phyloP scores from a whole-genome alignment of 208 protist genomes.

The Balamuthia mandrillaris region DNA sequence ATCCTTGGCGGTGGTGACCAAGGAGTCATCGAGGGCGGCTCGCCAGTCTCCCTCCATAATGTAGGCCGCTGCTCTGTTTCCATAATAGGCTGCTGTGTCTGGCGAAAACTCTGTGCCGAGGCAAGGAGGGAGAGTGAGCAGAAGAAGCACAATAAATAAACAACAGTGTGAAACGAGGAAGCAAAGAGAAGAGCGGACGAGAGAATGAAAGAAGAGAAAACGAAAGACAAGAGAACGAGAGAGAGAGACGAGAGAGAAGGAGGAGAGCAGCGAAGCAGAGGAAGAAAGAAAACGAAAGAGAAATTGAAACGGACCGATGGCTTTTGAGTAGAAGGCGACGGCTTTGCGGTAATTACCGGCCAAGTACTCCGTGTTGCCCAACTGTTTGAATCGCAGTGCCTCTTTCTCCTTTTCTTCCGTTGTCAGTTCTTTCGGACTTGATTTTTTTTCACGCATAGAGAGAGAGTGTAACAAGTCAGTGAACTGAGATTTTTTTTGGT shows the following conservation, averaged over 20 bases:
- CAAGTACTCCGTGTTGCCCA: slow-evolving; percentile 15
- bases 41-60: neutral
- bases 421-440: too few species aligned
- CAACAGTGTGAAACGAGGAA: neutral
- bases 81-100: slow-evolving; percentile 1
- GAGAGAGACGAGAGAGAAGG: too few species aligned
- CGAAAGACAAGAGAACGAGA: too few species aligned
- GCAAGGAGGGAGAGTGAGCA: neutral
- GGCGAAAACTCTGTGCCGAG: neutral
- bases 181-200: too few species aligned
- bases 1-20: neutral
- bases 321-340: neutral
- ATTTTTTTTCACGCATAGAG: too few species aligned
- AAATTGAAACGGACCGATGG: neutral
- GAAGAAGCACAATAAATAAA: neutral
- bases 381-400: neutral
- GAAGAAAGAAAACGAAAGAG: too few species aligned
- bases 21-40: slow-evolving; percentile 15
- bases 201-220: too few species aligned
- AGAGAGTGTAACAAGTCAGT: too few species aligned
- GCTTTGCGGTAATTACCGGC: neutral
- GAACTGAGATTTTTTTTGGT: too few species aligned
- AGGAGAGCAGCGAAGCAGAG: too few species aligned
- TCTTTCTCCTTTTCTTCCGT: neutral
- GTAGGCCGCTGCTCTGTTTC: slow-evolving; percentile 41